Evolutionary conservation across 306 rosid species (phyloP).

Genomic region (Vigna trinervia): DNA sequence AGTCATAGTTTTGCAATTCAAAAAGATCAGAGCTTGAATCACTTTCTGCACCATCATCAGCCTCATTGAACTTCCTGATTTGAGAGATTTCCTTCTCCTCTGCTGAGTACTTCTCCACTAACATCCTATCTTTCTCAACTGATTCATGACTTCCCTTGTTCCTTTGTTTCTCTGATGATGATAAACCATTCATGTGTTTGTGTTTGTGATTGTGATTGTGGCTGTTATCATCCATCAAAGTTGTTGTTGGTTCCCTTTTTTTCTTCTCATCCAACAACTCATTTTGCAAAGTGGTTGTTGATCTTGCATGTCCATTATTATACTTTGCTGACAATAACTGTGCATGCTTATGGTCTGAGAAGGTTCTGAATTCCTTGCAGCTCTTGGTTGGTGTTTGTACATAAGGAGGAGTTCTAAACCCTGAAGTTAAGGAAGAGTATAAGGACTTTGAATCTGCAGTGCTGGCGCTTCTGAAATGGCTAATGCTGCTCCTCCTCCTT

Average conservation of each 20-base stretch:
- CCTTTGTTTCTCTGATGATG: conserved; percentile 59
- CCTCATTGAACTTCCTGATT: conserved; percentile 48
- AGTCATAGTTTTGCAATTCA: conserved; percentile 91
- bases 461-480: conserved; percentile 83
- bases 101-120: conserved; percentile 41
- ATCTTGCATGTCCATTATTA: conserved; percentile 45
- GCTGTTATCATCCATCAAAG: conserved; percentile 50
- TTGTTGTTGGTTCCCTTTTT: conserved; percentile 48
- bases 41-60: conserved; percentile 86
- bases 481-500: conserved; percentile 86
- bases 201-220: conserved; percentile 25
- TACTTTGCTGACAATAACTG: conserved; percentile 48
- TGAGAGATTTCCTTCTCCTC: conserved; percentile 38
- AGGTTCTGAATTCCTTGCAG: conserved; percentile 70
- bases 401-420: conserved; percentile 83
- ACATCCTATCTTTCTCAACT: conserved; percentile 50
- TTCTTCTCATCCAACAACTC: conserved; percentile 58
- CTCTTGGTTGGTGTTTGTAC: conserved; percentile 73
- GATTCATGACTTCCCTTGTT: conserved; percentile 39
- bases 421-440: conserved; percentile 73
- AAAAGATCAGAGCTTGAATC: conserved; percentile 98
- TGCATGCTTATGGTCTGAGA: conserved; percentile 64
- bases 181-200: conserved; percentile 36
- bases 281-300: conserved; percentile 48
- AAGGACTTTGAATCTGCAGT: conserved; percentile 64